Evolutionary conservation across 2,329 filamentous ascomycete species (phyloP).

Genomic region (Fusarium scirpi): DNA sequence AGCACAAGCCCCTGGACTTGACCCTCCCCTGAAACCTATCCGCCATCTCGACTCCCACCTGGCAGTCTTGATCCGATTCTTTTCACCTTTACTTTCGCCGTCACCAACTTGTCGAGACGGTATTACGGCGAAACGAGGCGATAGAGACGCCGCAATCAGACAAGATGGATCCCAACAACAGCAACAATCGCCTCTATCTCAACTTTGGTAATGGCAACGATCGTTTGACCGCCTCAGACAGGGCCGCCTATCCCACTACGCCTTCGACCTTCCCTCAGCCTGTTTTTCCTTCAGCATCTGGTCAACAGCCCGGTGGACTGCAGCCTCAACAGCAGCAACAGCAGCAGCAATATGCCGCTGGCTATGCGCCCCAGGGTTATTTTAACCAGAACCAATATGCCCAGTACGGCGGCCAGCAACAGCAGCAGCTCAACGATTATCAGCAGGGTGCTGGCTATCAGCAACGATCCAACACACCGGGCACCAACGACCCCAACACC

Average conservation of each 20-base stretch:
- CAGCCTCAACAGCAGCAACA: conserved; percentile 51
- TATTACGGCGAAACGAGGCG: conserved; percentile 35
- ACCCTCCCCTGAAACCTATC: conserved; percentile 46
- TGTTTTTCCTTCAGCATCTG: conserved; percentile 64
- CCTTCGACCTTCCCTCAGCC: conserved; percentile 97
- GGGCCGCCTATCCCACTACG: conserved; percentile 83
- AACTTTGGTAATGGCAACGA: conserved; percentile 76
- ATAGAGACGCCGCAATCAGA: conserved; percentile 18
- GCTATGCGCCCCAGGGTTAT: conserved; percentile 64
- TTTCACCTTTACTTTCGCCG: conserved; percentile 16
- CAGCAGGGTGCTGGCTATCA: conserved; percentile 63
- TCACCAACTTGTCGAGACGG: conserved; percentile 36
- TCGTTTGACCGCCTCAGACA: conserved; percentile 71
- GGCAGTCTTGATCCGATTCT: conserved; percentile 30
- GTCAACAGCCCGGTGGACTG: conserved; percentile 39
- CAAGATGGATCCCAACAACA: conserved; percentile 69
- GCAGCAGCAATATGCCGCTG: conserved; percentile 58
- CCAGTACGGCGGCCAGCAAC: conserved; percentile 53
- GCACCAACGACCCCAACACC: conserved; percentile 84
- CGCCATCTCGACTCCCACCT: conserved; percentile 42
- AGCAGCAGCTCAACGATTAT: conserved; percentile 60
- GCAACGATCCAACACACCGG: conserved; percentile 68
- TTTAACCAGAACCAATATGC: conserved; percentile 72
- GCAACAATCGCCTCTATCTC: conserved; percentile 73
- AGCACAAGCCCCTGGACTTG: conserved; percentile 41